Evolutionary conservation across 2,329 filamentous ascomycete species (phyloP).

Genomic region (Diaporthe amygdali): DNA sequence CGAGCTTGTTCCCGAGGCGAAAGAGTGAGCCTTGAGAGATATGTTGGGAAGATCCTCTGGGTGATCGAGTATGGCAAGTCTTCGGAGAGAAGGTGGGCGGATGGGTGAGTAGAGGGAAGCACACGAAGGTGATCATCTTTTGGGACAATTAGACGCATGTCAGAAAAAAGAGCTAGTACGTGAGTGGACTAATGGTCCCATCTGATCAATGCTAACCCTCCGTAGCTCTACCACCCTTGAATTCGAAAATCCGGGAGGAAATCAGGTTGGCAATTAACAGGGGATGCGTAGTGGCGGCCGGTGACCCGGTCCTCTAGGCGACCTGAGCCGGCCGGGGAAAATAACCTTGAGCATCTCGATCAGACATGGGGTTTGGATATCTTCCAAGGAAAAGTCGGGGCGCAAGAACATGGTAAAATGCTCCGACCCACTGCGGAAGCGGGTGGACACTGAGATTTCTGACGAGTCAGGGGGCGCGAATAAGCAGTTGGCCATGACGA

Average conservation of each 20-base stretch:
- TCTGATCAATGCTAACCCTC: background rate
- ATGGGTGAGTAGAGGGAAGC: background rate
- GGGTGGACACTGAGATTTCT: background rate
- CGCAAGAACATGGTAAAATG: slow-evolving; percentile 12
- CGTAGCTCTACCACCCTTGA: background rate
- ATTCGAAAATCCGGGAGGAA: background rate
- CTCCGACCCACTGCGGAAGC: slow-evolving; percentile 27
- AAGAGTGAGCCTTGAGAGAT: slow-evolving; percentile 3
- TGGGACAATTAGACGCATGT: background rate
- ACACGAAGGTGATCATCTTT: background rate
- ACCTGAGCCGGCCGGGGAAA: background rate
- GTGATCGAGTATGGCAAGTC: background rate
- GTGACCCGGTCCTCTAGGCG: background rate
- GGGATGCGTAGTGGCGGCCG: background rate
- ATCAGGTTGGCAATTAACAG: background rate
- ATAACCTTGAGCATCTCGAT: slow-evolving; percentile 12
- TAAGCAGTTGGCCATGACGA: background rate
- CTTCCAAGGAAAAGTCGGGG: background rate
- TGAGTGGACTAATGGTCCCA: background rate
- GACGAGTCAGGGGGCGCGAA: background rate
- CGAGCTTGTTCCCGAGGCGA: background rate
- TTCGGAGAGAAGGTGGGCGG: background rate
- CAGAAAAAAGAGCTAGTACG: background rate
- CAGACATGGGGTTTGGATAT: background rate
- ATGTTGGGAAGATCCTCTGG: background rate